A percentile compares a stretch with the other conserved stretches of the same genome.
These are phyloP conservation scores for Pouteria glomerata DNA, from an alignment of 148 eudicot genomes.

Conservation along the genomic window DNA sequence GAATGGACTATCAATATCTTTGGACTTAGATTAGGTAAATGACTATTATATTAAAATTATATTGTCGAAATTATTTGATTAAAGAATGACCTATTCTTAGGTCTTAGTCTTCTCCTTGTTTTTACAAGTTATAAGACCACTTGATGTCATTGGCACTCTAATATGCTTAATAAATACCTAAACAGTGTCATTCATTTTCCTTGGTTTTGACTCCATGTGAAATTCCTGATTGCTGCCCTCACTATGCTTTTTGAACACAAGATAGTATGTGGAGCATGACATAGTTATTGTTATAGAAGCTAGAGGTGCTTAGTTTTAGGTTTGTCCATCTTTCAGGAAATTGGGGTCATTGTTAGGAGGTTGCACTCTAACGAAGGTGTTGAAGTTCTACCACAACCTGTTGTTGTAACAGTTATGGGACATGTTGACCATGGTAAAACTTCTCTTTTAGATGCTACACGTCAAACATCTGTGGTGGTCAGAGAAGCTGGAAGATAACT, in stretches of 20 bases:
- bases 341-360: conserved; percentile 74
- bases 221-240: conserved; percentile 1
- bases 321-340: conserved; percentile 48
- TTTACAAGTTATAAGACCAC: not conserved
- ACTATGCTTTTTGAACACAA: not conserved
- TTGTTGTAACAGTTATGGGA: conserved; percentile 97
- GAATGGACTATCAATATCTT: too few species aligned
- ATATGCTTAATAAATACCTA: not conserved
- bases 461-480: conserved; percentile 80
- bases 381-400: conserved; percentile 57
- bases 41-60: not conserved
- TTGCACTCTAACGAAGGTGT: conserved; percentile 61
- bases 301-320: not conserved
- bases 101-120: not conserved
- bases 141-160: conserved; percentile 2
- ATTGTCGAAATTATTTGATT: not conserved
- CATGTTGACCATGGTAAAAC: conserved; percentile 99
- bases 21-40: too few species aligned
- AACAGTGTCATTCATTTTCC: not conserved
- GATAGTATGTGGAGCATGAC: not conserved
- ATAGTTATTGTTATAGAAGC: not conserved
- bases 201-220: not conserved
- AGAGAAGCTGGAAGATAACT: conserved; percentile 98
- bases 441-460: conserved; percentile 85
- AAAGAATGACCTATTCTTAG: not conserved